Percentiles rank a stretch among this genome's conserved stretches.
Conservation (phyloP, 495 filamentous ascomycete species). For the Xylaria palmicola region DNA sequence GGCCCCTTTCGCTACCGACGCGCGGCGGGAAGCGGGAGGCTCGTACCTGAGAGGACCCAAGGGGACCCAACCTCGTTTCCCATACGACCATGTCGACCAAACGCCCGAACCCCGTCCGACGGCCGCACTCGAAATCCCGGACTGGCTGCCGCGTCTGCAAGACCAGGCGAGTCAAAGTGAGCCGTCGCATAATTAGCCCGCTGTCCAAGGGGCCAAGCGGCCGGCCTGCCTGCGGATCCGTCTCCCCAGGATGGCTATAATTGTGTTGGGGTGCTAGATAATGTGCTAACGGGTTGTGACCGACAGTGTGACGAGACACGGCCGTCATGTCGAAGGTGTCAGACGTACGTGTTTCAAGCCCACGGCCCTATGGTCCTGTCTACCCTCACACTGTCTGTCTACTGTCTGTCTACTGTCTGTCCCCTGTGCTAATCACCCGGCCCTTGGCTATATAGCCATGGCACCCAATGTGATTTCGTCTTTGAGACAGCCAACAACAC, state of each 20-base stretch:
- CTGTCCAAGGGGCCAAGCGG: too few relatives aligned
- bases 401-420: neutral
- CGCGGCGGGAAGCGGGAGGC: neutral
- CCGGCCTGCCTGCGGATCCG: too few relatives aligned
- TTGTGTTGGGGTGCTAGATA: too few relatives aligned
- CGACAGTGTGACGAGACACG: conserved; percentile 12
- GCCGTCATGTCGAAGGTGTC: conserved; percentile 13
- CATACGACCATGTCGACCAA: neutral
- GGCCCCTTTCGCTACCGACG: neutral
- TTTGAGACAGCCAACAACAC: neutral
- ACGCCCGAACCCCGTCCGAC: conserved; percentile 1
- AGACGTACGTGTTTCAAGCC: conserved; percentile 5
- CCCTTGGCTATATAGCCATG: neutral
- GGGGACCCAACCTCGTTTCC: neutral
- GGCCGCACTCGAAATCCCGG: conserved; percentile 14
- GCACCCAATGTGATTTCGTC: conserved; percentile 5
- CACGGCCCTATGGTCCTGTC: neutral
- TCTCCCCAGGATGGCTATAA: too few relatives aligned
- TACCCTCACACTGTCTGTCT: neutral
- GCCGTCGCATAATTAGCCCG: neutral
- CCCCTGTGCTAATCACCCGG: neutral
- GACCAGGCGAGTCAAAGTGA: conserved; percentile 13
- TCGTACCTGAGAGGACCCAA: conserved; percentile 2
- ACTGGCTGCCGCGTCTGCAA: conserved; percentile 16
- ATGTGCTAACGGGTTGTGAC: neutral